phyloP scores from a whole-genome alignment of 192 early-diverging fungal genomes.

The Paraglomus occultum region DNA sequence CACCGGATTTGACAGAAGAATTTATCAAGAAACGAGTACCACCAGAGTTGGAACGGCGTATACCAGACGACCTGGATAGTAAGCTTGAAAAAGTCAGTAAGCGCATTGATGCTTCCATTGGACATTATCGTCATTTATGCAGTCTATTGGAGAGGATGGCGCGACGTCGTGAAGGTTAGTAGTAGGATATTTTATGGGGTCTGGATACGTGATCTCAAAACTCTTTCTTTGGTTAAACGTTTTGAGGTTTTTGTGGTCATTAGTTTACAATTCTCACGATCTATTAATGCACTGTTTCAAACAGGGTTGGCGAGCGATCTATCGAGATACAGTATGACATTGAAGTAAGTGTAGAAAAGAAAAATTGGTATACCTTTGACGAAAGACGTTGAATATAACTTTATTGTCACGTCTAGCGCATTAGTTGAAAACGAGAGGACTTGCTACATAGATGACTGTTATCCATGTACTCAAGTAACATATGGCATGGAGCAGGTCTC shows the following conservation, averaged over 20 bases:
- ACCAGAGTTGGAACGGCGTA: conserved; percentile 36
- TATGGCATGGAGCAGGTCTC: conserved; percentile 39
- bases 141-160: conserved; percentile 60
- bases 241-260: not conserved
- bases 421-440: conserved; percentile 51
- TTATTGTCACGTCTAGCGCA: conserved; percentile 36
- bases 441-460: conserved; percentile 58
- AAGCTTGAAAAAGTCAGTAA: conserved; percentile 46
- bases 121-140: conserved; percentile 61
- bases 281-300: conserved; percentile 1
- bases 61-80: conserved; percentile 56
- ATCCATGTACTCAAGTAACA: conserved; percentile 51
- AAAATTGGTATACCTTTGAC: not conserved
- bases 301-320: conserved; percentile 53
- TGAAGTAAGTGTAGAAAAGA: conserved; percentile 53
- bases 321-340: conserved; percentile 51
- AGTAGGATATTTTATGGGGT: not conserved
- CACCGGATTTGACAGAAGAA: conserved; percentile 56
- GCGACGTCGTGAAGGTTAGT: conserved; percentile 59
- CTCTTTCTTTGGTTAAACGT: not conserved
- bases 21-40: conserved; percentile 40
- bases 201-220: not conserved
- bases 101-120: conserved; percentile 49
- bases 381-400: not conserved
- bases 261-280: not conserved